Evolutionary conservation across 2,329 filamentous ascomycete genomes (phyloP).

Genomic region (Xylariaceae sp.): DNA sequence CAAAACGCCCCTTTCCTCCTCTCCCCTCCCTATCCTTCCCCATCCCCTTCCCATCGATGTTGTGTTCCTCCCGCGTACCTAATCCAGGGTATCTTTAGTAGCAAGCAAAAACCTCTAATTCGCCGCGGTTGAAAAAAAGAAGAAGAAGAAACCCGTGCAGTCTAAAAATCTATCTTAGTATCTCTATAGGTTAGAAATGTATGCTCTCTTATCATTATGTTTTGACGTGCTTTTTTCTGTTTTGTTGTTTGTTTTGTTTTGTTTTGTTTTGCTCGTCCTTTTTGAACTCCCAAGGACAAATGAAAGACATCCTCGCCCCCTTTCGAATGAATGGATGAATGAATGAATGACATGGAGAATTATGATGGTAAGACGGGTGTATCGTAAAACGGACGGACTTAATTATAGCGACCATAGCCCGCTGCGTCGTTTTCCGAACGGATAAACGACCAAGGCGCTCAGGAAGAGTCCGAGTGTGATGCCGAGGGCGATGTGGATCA

Average conservation of each 20-base stretch:
- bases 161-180: neutral
- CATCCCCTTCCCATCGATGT: neutral
- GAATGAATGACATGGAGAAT: too few species aligned
- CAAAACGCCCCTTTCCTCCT: neutral
- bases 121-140: neutral
- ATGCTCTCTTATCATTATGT: neutral
- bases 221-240: neutral
- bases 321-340: too few species aligned
- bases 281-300: neutral
- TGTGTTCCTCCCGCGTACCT: neutral
- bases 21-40: too few species aligned
- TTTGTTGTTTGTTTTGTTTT: too few species aligned
- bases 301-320: neutral
- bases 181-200: neutral
- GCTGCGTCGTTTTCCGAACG: constrained; percentile 45
- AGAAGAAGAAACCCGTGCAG: neutral
- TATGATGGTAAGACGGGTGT: neutral
- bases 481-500: constrained; percentile 50
- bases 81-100: neutral
- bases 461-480: constrained; percentile 48
- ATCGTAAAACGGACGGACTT: neutral
- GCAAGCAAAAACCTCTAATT: neutral
- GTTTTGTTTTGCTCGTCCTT: neutral
- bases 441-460: constrained; percentile 45
- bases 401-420: constrained; percentile 45